Evolutionary conservation across 441 rosid species (phyloP).

Genomic region (Mallotus repandus): DNA sequence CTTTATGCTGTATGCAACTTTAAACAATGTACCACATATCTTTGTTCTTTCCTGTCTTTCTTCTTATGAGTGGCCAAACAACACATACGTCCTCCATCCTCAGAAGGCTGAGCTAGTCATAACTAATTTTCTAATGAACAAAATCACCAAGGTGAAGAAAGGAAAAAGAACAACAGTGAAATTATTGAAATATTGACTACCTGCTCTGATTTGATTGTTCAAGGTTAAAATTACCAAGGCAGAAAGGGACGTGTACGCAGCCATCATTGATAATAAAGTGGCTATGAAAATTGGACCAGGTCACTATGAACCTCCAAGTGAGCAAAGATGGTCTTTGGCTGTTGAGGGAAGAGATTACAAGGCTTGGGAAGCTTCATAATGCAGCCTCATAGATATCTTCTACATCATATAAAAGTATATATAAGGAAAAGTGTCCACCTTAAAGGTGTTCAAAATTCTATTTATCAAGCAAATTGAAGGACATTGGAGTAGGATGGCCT

Average conservation of each 20-base stretch:
- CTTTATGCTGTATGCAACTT: background rate
- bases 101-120: background rate
- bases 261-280: constrained; percentile 67
- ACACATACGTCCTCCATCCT: background rate
- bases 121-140: background rate
- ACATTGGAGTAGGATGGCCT: constrained; percentile 9
- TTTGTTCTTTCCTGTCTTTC: background rate
- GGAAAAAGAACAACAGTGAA: background rate
- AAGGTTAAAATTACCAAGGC: constrained; percentile 71
- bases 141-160: background rate
- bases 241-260: constrained; percentile 83
- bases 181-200: constrained; percentile 2
- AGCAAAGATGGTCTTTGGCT: constrained; percentile 56
- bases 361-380: constrained; percentile 77
- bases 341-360: constrained; percentile 73
- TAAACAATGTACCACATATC: background rate
- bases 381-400: background rate
- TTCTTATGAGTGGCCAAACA: background rate
- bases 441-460: background rate
- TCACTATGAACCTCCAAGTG: constrained; percentile 67
- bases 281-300: constrained; percentile 94
- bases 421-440: background rate
- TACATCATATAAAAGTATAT: background rate
- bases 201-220: constrained; percentile 12
- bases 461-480: constrained; percentile 15